These are phyloP conservation scores for Sphagnum contortum DNA, from an alignment of 225 moss, liverwort and hornwort genomes.

Conservation along the genomic window DNA sequence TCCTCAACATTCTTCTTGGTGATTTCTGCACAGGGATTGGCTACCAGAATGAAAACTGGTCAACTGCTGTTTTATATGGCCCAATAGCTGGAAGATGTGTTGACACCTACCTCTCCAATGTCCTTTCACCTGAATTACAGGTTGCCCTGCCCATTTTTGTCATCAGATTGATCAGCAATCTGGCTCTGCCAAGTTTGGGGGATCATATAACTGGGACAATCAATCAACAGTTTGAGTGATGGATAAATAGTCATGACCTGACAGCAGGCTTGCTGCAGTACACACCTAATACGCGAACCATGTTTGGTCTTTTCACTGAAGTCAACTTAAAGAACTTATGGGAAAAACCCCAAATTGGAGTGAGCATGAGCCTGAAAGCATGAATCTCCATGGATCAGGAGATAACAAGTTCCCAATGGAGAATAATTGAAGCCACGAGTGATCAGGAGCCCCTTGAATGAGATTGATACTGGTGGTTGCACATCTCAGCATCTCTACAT, in stretches of 20 bases:
- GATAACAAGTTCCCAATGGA: no score
- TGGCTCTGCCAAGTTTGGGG: slow-evolving; percentile 33
- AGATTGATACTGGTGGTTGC: no score
- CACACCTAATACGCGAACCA: slow-evolving; percentile 42
- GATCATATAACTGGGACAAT: slow-evolving; percentile 28
- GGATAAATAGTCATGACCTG: slow-evolving; percentile 29
- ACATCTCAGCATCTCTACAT: no score
- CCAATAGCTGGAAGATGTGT: slow-evolving; percentile 51
- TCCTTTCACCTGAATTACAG: slow-evolving; percentile 32
- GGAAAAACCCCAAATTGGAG: slow-evolving; percentile 23
- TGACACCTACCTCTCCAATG: slow-evolving; percentile 22
- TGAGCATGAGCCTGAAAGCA: slow-evolving; percentile 7
- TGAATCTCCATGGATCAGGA: no score
- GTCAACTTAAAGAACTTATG: slow-evolving; percentile 31
- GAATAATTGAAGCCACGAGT: no score
- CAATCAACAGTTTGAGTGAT: slow-evolving; percentile 43
- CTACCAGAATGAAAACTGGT: slow-evolving; percentile 21
- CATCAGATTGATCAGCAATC: slow-evolving; percentile 34
- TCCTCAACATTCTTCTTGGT: no score
- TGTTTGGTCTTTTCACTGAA: slow-evolving; percentile 40
- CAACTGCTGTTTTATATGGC: slow-evolving; percentile 43
- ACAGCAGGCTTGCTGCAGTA: slow-evolving; percentile 46
- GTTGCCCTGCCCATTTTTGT: slow-evolving; percentile 40
- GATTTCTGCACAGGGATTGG: slow-evolving; percentile 42
- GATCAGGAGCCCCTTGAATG: no score